Percentiles rank a stretch among this genome's conserved stretches.
phyloP scores from a whole-genome alignment of 306 rosid species.

The Cicer arietinum region DNA sequence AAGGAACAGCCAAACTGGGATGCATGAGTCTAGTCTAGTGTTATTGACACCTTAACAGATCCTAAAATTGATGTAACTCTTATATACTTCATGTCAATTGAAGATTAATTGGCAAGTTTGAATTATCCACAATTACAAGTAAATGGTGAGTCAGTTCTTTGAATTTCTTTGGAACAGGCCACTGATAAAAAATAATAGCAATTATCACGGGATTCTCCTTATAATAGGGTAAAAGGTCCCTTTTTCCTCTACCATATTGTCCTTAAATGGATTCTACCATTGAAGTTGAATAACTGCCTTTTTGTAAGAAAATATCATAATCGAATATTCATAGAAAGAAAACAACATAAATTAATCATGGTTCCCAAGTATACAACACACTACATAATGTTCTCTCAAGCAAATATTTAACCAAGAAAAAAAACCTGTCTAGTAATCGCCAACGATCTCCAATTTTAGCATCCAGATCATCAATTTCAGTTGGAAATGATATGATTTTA shows the following conservation, averaged over 20 bases:
- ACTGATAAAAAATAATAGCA: background rate
- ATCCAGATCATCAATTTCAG: slow-evolving; percentile 77
- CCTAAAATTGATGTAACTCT: background rate
- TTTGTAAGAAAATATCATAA: slow-evolving; percentile 19
- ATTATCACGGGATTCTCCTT: slow-evolving; percentile 1
- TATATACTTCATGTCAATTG: slow-evolving; percentile 9
- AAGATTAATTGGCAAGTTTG: background rate
- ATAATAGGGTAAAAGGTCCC: background rate
- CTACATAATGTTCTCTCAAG: slow-evolving; percentile 13
- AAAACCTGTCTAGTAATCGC: slow-evolving; percentile 78
- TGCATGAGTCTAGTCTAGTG: background rate
- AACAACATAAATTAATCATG: slow-evolving; percentile 20
- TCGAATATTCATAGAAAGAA: slow-evolving; percentile 29
- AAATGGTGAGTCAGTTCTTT: slow-evolving; percentile 14
- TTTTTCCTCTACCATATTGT: background rate
- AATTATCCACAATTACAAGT: slow-evolving; percentile 6
- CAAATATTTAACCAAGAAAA: slow-evolving; percentile 28
- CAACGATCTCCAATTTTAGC: slow-evolving; percentile 84
- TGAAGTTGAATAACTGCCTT: slow-evolving; percentile 1
- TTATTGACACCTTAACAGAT: slow-evolving; percentile 13
- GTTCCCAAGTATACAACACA: background rate
- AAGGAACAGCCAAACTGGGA: background rate
- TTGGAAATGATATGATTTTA: too few relatives aligned
- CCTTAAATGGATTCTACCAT: slow-evolving; percentile 30
- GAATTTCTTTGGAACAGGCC: background rate